Evolutionary conservation across 768 basidiomycete species (phyloP).

Genomic region (Collybiopsis confluens): DNA sequence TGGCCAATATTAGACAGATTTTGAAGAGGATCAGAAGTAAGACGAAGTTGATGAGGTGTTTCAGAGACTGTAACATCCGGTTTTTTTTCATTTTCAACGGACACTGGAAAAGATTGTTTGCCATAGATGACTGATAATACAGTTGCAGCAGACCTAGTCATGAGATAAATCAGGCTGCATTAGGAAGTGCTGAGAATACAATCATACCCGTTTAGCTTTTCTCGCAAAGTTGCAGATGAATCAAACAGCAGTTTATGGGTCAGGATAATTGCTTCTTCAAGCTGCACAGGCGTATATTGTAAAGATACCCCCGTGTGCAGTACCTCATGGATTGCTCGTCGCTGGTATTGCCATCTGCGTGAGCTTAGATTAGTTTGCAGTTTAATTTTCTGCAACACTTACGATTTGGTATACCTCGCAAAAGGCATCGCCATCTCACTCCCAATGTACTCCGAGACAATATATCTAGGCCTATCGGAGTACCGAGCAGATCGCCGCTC

Average conservation of each 20-base stretch:
- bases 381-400: neutral
- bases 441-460: neutral
- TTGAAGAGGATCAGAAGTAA: neutral
- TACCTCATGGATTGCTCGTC: neutral
- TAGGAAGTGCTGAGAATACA: too few relatives aligned
- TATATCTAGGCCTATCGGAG: neutral
- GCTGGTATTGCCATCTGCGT: neutral
- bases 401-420: neutral
- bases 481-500: conserved; percentile 2
- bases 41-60: neutral
- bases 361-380: neutral
- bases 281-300: neutral
- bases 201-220: neutral
- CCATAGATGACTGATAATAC: conserved; percentile 2
- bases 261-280: conserved; percentile 1
- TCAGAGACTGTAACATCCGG: neutral
- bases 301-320: neutral
- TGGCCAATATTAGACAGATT: neutral
- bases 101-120: conserved; percentile 13
- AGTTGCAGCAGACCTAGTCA: neutral
- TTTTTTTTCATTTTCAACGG: neutral
- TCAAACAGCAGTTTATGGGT: neutral
- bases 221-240: neutral
- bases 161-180: neutral
- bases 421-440: neutral